phyloP scores from a whole-genome alignment of 1,139 yeast genomes.

The Zygoascus sp. region DNA sequence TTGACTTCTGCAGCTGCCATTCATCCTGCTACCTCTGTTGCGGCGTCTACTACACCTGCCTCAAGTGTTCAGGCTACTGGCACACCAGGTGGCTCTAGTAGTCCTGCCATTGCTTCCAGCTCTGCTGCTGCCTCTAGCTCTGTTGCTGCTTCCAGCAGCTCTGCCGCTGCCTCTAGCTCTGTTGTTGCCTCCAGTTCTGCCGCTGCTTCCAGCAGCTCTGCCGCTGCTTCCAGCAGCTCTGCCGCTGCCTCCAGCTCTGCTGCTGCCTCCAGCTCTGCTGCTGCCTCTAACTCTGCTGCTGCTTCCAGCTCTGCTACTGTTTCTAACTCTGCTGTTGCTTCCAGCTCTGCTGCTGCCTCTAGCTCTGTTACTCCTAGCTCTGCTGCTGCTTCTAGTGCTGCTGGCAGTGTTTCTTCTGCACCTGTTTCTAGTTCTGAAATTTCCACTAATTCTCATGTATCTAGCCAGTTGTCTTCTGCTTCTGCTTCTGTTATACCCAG shows the following conservation, averaged over 20 bases:
- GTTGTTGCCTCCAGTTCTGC: conserved; percentile 9
- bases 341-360: conserved; percentile 3
- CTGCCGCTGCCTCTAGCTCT: conserved; percentile 10
- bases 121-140: conserved; percentile 48
- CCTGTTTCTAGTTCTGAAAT: conserved; percentile 11
- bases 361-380: conserved; percentile 1
- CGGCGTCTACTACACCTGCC: conserved; percentile 14
- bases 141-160: conserved; percentile 28
- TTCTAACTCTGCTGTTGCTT: too few relatives aligned
- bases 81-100: too few relatives aligned
- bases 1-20: conserved; percentile 37
- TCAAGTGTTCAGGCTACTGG: too few relatives aligned
- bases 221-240: neutral
- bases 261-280: conserved; percentile 9
- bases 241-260: too few relatives aligned
- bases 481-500: neutral
- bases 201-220: conserved; percentile 9
- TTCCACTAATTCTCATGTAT: conserved; percentile 10
- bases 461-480: conserved; percentile 2
- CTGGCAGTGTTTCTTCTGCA: conserved; percentile 8
- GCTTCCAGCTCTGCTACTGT: too few relatives aligned
- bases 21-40: conserved; percentile 13
- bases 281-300: conserved; percentile 10
- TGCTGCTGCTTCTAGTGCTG: conserved; percentile 2
- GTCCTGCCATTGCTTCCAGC: too few relatives aligned